phyloP scores from a whole-genome alignment of 768 basidiomycete genomes.

The Macrolepiota albuminosa region DNA sequence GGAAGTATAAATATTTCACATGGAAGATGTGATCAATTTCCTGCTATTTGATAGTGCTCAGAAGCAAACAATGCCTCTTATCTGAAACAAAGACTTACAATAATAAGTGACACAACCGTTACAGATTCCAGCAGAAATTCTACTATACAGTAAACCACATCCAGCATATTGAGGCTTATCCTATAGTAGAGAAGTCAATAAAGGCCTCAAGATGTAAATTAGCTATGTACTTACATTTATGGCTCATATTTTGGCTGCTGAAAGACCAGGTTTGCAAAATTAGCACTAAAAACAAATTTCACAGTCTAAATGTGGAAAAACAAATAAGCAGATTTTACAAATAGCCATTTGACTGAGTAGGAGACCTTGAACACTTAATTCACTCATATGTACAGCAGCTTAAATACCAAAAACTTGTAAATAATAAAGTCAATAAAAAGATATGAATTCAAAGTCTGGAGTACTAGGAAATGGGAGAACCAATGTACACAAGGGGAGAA shows the following conservation, averaged over 20 bases:
- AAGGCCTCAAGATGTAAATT: not conserved
- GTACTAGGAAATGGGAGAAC: not conserved
- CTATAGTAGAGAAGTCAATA: not conserved
- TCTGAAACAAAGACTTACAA: not conserved
- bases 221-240: not conserved
- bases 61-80: not conserved
- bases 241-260: not conserved
- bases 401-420: not conserved
- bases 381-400: not conserved
- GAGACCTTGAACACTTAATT: not conserved
- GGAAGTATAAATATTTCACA: not conserved
- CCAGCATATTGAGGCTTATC: no score
- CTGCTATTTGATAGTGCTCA: not conserved
- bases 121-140: not conserved
- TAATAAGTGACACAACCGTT: no score
- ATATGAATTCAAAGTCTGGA: no score
- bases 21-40: not conserved
- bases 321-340: not conserved
- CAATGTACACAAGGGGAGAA: not conserved
- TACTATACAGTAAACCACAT: not conserved
- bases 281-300: not conserved
- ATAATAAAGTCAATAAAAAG: not conserved
- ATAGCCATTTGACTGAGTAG: not conserved
- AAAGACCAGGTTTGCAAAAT: not conserved
- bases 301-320: not conserved